Evolutionary conservation across 345 rosid species (phyloP), one percentile per base, ranked within the genome.

Genomic region (Mercurialis annua): DNA sequence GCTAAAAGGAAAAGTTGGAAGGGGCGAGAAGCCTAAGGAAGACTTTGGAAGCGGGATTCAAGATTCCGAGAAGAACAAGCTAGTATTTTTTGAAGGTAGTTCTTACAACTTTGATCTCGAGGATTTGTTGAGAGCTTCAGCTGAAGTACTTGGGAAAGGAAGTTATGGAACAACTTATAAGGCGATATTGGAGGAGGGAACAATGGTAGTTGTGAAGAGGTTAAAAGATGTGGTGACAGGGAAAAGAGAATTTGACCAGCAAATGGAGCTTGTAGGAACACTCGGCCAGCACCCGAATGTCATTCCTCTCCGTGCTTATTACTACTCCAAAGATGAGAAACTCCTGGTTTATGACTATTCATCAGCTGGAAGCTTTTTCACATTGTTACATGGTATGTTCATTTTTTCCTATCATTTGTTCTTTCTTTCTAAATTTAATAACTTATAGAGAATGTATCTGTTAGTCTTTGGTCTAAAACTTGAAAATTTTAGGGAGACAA

Each of bases 121-220:
- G 73, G 97, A 94, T 75, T 72, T 94, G 69, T 76, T 94, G 42
- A 85, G 95, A 81, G 99, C 99, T 69, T 94, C 99, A 0, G 97
- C 99, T 52, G 96, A 90, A 81, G 97, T 94, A 64, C 76, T 94
- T 6, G 99, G 99, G 21, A 91, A 94, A 83, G 99, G 99, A 50
- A 91, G 85, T 75, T 86, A 83, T 59, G 99, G 99, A 18, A 94
- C 96, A 26, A 87, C 95, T 29, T 94, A 94, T 69, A 94, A 94
- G 77, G 99, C 96, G 61, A 80, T 85, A 66, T 75, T 91, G 78
- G 99, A 94, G 72, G 97, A 94, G 30, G 99, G 96, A 63, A 87
- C 83, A 27, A 81, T 82, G 0, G 95, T 89, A 72, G 99, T 85
- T 18, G 97, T 91, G 77, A 94, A 91, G 86, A 84, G 96, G 81